Conservation (phyloP, 139 green algal genomes). For the Pleodorina starrii region DNA sequence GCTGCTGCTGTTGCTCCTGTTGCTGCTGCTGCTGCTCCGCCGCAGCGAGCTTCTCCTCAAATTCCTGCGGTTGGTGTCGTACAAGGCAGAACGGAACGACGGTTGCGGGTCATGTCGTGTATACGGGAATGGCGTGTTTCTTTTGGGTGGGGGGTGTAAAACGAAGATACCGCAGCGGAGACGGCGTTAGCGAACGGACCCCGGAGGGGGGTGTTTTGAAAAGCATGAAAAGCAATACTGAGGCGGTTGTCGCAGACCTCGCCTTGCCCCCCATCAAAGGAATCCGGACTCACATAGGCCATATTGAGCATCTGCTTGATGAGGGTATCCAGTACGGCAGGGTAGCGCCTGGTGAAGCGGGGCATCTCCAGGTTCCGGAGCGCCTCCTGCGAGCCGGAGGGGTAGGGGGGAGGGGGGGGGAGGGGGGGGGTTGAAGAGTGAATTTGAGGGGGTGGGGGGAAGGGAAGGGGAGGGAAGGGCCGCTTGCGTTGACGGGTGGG, state of each 20-base stretch:
- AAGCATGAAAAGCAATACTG: too few species aligned
- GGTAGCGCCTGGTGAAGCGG: slow-evolving; percentile 88
- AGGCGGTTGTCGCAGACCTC: too few species aligned
- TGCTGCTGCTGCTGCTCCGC: slow-evolving; percentile 55
- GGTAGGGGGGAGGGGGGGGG: background rate
- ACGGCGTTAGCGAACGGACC: too few species aligned
- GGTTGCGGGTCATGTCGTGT: too few species aligned
- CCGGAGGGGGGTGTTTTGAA: too few species aligned
- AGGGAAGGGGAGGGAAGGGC: too few species aligned
- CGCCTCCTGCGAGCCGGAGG: slow-evolving; percentile 56
- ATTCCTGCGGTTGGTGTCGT: slow-evolving; percentile 79
- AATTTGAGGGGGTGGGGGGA: background rate
- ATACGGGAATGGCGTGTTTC: too few species aligned
- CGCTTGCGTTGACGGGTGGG: too few species aligned
- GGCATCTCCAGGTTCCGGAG: slow-evolving; percentile 88
- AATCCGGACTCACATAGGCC: slow-evolving; percentile 68
- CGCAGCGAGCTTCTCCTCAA: slow-evolving; percentile 79
- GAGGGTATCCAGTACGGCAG: slow-evolving; percentile 82
- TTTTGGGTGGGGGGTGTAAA: too few species aligned
- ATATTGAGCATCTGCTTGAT: slow-evolving; percentile 88
- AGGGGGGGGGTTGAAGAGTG: background rate
- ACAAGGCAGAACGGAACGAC: too few species aligned
- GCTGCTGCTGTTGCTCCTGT: slow-evolving; percentile 48
- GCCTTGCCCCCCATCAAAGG: background rate
- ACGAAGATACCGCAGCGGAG: too few species aligned